Percentiles rank a stretch among this genome's conserved stretches.
These are phyloP conservation scores for Diplocarpon mali DNA, from an alignment of 2,329 filamentous ascomycete species.

Conservation along the genomic window DNA sequence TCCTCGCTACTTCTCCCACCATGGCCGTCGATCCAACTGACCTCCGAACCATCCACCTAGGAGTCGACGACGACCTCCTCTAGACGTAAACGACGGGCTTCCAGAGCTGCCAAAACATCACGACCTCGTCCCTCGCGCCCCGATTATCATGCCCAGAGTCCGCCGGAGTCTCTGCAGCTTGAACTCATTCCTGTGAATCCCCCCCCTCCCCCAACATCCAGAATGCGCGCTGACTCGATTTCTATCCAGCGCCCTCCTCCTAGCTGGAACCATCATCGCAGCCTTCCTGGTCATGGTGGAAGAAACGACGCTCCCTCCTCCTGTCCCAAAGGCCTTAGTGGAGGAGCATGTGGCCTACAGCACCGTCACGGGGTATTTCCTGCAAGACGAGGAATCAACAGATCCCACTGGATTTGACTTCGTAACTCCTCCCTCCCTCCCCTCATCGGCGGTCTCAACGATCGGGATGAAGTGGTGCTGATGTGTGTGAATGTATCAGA, in stretches of 20 bases:
- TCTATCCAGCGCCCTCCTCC: conserved; percentile 15
- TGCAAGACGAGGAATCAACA: conserved; percentile 50
- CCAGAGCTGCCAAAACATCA: no score
- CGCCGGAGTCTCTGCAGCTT: background rate
- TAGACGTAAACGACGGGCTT: no score
- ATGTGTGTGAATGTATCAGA: conserved; percentile 31
- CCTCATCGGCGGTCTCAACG: no score
- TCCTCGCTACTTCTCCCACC: no score
- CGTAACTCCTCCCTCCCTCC: conserved; percentile 33
- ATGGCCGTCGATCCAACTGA: no score
- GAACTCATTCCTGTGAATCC: conserved; percentile 1
- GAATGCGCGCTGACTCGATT: background rate
- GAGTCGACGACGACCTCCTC: no score
- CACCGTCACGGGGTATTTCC: conserved; percentile 50
- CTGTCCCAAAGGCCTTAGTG: no score
- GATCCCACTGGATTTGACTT: conserved; percentile 51
- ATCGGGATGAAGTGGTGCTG: no score
- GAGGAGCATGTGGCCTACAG: conserved; percentile 38
- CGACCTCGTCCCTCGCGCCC: no score
- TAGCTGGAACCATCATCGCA: conserved; percentile 18
- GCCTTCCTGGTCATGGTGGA: conserved; percentile 21
- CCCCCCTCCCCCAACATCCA: background rate
- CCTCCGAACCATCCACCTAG: no score
- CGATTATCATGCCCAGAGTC: background rate
- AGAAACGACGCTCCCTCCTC: conserved; percentile 9